Evolutionary conservation across 2,329 filamentous ascomycete genomes (phyloP), one percentile per base, ranked within the genome.

Genomic region (Clarireedia homoeocarpa): DNA sequence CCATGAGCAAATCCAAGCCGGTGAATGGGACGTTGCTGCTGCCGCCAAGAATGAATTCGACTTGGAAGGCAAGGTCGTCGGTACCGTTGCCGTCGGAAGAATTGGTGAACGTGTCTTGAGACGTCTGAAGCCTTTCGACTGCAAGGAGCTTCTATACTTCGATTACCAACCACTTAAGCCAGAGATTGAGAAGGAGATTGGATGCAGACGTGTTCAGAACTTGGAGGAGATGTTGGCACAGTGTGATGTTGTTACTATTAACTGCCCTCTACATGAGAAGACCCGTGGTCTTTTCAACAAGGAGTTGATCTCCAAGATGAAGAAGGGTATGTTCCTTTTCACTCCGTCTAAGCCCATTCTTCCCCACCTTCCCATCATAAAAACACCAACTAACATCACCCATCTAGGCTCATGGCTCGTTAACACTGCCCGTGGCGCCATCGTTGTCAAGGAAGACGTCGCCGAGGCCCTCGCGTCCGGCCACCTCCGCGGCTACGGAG

Each of bases 41-140:
- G 92, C 91, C 26, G 94, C 94, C 72, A 97, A 97, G 87, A 91
- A 96, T 77, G 92, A 97, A 80, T 99, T 86, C 73, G 94, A 99
- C 71, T 86, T 99, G 56, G 94, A 97, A 83, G 80, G 81, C 80
- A 99, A 99, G 85, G 89, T 95, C 49, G 94, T 99, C 66, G 94
- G 94, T 69, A 99, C 94, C 71, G 94, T 99, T 58, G 94, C 89
- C 69, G 91, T 97, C 61, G 94, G 94, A 73, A 90, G 94, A 72
- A 99, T 99, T 69, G 94, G 94, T 69, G 91, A 97, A 85, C 91
- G 94, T 76, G 94, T 99, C 58, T 84, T 99, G 67, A 88, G 92
- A 74, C 86, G 94, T 65, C 86, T 99, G 69, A 95, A 95, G 85
- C 79, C 91, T 65, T 99, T 99, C 71, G 92, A 96, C 81, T 99